phyloP scores from a whole-genome alignment of 1,139 yeast species.

The Kurtzmaniella quercitrusa region DNA sequence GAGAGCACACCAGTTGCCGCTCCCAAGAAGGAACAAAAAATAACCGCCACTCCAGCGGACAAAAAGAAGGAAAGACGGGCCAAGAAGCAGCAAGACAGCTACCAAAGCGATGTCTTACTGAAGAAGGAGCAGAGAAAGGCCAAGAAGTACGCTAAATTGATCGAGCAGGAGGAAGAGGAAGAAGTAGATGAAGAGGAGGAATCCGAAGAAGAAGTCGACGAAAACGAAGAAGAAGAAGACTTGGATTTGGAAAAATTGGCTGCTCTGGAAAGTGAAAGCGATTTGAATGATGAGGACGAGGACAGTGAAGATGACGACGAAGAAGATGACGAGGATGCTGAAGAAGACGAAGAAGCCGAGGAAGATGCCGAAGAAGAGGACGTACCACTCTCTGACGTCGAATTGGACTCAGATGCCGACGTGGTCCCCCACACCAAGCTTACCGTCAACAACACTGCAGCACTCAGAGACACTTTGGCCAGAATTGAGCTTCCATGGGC shows the following conservation, averaged over 20 bases:
- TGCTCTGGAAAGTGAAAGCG: conserved; percentile 44
- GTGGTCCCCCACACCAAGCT: conserved; percentile 85
- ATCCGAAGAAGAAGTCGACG: conserved; percentile 25
- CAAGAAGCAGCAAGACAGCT: conserved; percentile 27
- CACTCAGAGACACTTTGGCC: conserved; percentile 62
- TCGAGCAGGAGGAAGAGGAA: conserved; percentile 18
- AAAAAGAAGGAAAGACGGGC: conserved; percentile 16
- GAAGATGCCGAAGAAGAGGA: conserved; percentile 53
- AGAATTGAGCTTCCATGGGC: conserved; percentile 71
- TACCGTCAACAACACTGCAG: conserved; percentile 70
- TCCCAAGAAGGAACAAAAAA: conserved; percentile 7
- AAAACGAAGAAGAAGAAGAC: conserved; percentile 29
- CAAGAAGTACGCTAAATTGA: conserved; percentile 41
- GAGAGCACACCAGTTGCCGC: conserved; percentile 6
- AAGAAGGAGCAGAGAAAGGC: conserved; percentile 63
- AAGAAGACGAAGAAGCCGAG: conserved; percentile 41
- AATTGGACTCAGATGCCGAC: conserved; percentile 81
- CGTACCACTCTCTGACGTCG: conserved; percentile 73
- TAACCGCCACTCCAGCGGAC: conserved; percentile 8
- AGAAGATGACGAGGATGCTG: conserved; percentile 42
- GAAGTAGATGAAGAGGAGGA: conserved; percentile 20
- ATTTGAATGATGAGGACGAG: conserved; percentile 37
- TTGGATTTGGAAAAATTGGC: conserved; percentile 55
- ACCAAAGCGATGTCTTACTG: conserved; percentile 46
- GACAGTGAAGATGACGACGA: conserved; percentile 38